Evolutionary conservation across 108 stramenopile genomes (phyloP).

Genomic region (Skeletonema potamos): DNA sequence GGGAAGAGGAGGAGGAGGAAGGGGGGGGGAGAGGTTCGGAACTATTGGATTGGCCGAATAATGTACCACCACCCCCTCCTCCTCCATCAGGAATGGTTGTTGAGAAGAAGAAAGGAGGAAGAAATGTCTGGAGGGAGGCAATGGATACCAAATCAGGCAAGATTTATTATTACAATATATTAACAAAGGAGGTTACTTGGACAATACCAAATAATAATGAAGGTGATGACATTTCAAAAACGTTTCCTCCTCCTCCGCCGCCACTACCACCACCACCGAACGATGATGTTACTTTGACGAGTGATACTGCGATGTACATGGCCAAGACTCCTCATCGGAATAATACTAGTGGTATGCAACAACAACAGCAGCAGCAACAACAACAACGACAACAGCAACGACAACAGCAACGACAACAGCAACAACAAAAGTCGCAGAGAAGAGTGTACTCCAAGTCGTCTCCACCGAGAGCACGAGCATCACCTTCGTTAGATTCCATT

Average conservation of each 20-base stretch:
- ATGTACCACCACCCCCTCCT: neutral
- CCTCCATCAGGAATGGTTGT: neutral
- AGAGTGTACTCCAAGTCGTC: neutral
- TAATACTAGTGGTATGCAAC: neutral
- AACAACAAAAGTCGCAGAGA: neutral
- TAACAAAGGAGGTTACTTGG: slow-evolving; percentile 47
- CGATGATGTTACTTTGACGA: neutral
- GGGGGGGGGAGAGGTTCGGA: no score
- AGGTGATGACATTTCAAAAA: no score
- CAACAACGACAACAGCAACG: neutral
- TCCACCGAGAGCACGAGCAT: neutral
- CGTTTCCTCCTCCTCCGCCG: neutral
- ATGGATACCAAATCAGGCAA: slow-evolving; percentile 44
- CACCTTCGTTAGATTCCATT: neutral
- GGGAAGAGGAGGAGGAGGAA: neutral
- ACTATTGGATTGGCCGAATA: no score
- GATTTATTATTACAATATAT: slow-evolving; percentile 48
- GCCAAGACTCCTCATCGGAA: no score
- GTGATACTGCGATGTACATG: no score
- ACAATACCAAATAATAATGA: slow-evolving; percentile 25
- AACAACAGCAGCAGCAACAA: neutral
- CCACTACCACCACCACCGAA: neutral
- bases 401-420: neutral
- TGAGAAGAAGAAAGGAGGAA: no score
- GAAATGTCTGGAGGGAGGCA: slow-evolving; percentile 53